A percentile compares a stretch with the other conserved stretches of the same genome.
phyloP scores from a whole-genome alignment of 2,329 filamentous ascomycete species.

The Beauveria rudraprayagi region DNA sequence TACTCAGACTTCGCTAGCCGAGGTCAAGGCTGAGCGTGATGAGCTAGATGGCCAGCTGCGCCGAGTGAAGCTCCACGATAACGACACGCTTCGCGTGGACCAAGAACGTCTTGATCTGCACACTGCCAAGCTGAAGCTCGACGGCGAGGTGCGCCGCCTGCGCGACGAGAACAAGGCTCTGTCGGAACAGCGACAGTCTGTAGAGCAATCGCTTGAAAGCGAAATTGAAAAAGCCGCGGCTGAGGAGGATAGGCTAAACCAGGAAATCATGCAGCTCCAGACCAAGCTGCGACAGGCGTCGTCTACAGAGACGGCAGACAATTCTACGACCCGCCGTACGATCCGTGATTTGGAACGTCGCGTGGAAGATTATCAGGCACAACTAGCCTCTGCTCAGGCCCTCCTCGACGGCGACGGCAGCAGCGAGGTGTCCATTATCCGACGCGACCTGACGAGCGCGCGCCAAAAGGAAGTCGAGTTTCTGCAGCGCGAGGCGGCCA shows the following conservation, averaged over 20 bases:
- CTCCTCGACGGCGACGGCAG: slow-evolving; percentile 33
- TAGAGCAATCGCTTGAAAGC: slow-evolving; percentile 56
- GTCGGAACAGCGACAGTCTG: slow-evolving; percentile 44
- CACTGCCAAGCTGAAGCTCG: slow-evolving; percentile 58
- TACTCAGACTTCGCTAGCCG: slow-evolving; percentile 46
- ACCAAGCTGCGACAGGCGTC: slow-evolving; percentile 35
- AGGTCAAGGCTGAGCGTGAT: slow-evolving; percentile 57
- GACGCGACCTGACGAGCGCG: slow-evolving; percentile 53
- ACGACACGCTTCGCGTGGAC: slow-evolving; percentile 54
- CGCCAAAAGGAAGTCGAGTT: slow-evolving; percentile 59
- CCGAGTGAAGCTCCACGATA: slow-evolving; percentile 44
- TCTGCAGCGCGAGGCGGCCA: slow-evolving; percentile 55
- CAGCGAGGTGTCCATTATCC: slow-evolving; percentile 51
- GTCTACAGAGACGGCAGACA: slow-evolving; percentile 43
- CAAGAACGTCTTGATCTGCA: slow-evolving; percentile 62
- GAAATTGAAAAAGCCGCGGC: slow-evolving; percentile 58
- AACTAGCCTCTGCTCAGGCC: slow-evolving; percentile 27
- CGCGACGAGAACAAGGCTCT: slow-evolving; percentile 55
- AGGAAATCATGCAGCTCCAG: slow-evolving; percentile 47
- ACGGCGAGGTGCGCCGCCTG: slow-evolving; percentile 57
- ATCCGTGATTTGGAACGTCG: slow-evolving; percentile 58
- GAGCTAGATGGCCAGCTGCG: slow-evolving; percentile 55
- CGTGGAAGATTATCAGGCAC: slow-evolving; percentile 45
- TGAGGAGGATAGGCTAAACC: slow-evolving; percentile 56
- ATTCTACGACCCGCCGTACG: slow-evolving; percentile 52